These are phyloP conservation scores for Pezizomycotina sp. DNA, from an alignment of 2,329 filamentous ascomycete genomes.

Conservation along the genomic window DNA sequence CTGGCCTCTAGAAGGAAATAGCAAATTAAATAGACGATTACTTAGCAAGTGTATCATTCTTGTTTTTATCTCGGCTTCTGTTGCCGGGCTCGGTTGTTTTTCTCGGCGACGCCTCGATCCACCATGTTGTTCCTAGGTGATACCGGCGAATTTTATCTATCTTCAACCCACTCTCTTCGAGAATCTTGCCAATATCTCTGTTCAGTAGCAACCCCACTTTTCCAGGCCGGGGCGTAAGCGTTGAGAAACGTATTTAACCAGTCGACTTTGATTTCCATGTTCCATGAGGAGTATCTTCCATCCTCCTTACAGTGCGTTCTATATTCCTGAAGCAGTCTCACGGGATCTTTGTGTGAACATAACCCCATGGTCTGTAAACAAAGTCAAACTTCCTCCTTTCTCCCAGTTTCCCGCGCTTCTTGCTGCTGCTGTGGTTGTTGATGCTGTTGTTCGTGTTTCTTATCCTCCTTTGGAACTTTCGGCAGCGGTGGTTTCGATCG, in stretches of 20 bases:
- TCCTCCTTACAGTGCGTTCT: conserved; percentile 20
- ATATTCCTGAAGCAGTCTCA: conserved; percentile 22
- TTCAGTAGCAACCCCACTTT: conserved; percentile 27
- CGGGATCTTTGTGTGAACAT: conserved; percentile 24
- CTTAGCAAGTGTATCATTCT: too few relatives aligned
- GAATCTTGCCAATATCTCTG: conserved; percentile 23
- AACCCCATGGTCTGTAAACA: conserved; percentile 25
- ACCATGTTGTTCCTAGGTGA: conserved; percentile 25
- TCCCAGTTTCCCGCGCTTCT: too few relatives aligned
- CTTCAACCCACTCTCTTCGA: conserved; percentile 24
- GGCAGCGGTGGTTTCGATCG: conserved; percentile 14
- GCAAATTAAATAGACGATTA: too few relatives aligned
- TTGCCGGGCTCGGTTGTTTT: too few relatives aligned
- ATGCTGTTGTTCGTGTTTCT: conserved; percentile 12
- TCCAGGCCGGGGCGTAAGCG: conserved; percentile 22
- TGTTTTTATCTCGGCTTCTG: too few relatives aligned
- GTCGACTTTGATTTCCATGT: conserved; percentile 24
- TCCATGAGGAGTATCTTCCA: conserved; percentile 25
- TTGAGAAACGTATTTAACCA: conserved; percentile 23
- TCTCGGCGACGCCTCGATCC: conserved; percentile 25
- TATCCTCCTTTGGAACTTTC: conserved; percentile 11
- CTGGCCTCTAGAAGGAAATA: too few relatives aligned
- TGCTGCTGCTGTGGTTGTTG: conserved; percentile 14
- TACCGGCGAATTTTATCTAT: conserved; percentile 24
- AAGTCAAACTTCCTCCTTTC: conserved; percentile 21